Percentiles rank a stretch among this genome's conserved stretches.
phyloP scores from a whole-genome alignment of 106 monocot genomes.

The Apostasia ramifera region DNA sequence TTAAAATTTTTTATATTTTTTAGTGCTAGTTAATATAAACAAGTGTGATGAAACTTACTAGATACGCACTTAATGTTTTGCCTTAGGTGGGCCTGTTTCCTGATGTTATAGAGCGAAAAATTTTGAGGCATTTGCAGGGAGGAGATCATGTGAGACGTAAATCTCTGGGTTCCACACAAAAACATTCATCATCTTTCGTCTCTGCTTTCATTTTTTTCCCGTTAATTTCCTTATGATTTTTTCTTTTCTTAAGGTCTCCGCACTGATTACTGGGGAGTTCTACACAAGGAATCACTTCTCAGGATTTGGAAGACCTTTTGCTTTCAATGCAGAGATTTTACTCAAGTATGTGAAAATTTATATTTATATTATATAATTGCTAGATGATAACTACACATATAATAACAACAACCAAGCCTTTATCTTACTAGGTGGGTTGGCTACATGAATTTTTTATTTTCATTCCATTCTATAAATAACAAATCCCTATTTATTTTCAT shows the following conservation, averaged over 20 bases:
- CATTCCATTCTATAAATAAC: no score
- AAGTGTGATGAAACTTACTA: no score
- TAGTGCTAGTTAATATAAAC: no score
- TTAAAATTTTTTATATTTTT: no score
- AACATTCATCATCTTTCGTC: background rate
- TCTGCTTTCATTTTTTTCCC: background rate
- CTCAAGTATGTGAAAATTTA: conserved; percentile 50
- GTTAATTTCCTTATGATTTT: background rate
- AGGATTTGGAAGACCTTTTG: conserved; percentile 93
- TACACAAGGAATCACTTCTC: conserved; percentile 93
- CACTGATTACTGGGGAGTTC: conserved; percentile 88
- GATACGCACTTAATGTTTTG: background rate
- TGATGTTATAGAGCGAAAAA: conserved; percentile 83
- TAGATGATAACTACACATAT: no score
- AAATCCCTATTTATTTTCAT: no score
- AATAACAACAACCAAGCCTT: no score
- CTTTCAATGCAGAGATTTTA: conserved; percentile 84
- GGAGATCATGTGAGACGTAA: conserved; percentile 58
- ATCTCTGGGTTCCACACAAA: background rate
- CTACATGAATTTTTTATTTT: no score
- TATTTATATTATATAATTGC: no score
- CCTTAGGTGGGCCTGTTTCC: conserved; percentile 96
- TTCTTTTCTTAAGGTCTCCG: conserved; percentile 60
- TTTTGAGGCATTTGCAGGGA: conserved; percentile 56
- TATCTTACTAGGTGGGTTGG: no score